These are phyloP conservation scores for Colletotrichum plurivorum DNA, from an alignment of 2,329 filamentous ascomycete species.

Conservation along the genomic window DNA sequence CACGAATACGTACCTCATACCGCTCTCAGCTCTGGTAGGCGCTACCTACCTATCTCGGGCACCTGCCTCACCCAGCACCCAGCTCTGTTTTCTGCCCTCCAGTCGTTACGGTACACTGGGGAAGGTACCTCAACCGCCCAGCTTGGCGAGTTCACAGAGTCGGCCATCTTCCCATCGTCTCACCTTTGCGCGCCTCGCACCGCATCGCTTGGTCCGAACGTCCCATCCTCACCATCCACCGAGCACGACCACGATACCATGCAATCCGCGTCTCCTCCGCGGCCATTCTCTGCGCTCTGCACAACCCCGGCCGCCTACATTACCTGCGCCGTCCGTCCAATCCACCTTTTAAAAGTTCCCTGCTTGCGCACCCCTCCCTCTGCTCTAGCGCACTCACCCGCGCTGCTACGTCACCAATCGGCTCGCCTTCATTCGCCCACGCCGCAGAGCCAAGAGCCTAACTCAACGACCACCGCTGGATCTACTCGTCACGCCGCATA, in stretches of 20 bases:
- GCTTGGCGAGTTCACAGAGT: too few relatives aligned
- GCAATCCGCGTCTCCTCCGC: not conserved
- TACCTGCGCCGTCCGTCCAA: not conserved
- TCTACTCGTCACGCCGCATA: constrained; percentile 36
- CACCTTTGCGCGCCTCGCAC: not conserved
- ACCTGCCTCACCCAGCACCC: too few relatives aligned
- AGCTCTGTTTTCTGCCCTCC: too few relatives aligned
- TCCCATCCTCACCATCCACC: constrained; percentile 22
- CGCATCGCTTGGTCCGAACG: constrained; percentile 22
- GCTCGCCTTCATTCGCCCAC: constrained; percentile 26
- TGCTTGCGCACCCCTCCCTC: constrained; percentile 13
- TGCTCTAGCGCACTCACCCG: constrained; percentile 19
- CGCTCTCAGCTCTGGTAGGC: too few relatives aligned
- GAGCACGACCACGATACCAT: constrained; percentile 5
- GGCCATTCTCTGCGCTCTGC: constrained; percentile 6
- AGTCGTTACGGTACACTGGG: too few relatives aligned
- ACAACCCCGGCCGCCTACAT: constrained; percentile 8
- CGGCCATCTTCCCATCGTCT: constrained; percentile 10
- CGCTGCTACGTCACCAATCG: constrained; percentile 30
- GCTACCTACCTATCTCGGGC: too few relatives aligned
- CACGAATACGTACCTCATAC: constrained; percentile 7
- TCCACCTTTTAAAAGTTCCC: constrained; percentile 23
- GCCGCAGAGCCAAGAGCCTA: constrained; percentile 36
- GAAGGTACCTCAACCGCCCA: too few relatives aligned
- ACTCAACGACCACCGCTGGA: constrained; percentile 36